Evolutionary conservation across 1,284 basidiomycete species (phyloP).

Genomic region (Cryptococcus wingfieldii): DNA sequence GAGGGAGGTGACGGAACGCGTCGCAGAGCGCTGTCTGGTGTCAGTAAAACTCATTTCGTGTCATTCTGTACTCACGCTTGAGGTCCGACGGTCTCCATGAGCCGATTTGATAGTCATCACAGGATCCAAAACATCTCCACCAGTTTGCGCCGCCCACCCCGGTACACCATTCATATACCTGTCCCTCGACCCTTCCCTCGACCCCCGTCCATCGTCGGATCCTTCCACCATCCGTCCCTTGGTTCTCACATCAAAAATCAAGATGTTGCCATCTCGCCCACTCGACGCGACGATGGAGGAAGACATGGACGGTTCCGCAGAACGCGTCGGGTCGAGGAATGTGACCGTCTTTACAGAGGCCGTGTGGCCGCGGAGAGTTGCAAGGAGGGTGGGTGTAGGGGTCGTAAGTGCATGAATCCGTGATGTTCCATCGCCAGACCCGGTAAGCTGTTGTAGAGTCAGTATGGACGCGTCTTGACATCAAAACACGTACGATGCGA

Average conservation of each 20-base stretch:
- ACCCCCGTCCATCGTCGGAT: neutral
- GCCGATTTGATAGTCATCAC: slow-evolving; percentile 32
- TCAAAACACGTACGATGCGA: slow-evolving; percentile 27
- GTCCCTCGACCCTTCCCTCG: slow-evolving; percentile 6
- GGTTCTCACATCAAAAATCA: slow-evolving; percentile 47
- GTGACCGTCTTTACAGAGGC: slow-evolving; percentile 43
- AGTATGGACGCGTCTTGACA: neutral
- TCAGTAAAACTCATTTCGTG: neutral
- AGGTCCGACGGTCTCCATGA: slow-evolving; percentile 26
- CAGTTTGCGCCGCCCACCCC: slow-evolving; percentile 23
- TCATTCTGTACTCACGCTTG: slow-evolving; percentile 4
- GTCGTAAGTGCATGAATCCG: slow-evolving; percentile 34
- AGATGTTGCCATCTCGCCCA: slow-evolving; percentile 48
- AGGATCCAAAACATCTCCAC: slow-evolving; percentile 20
- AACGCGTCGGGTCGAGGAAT: slow-evolving; percentile 36
- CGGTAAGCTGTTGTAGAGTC: slow-evolving; percentile 33
- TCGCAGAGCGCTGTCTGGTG: slow-evolving; percentile 32
- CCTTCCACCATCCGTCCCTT: slow-evolving; percentile 15
- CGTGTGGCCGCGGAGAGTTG: slow-evolving; percentile 43
- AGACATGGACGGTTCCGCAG: slow-evolving; percentile 7
- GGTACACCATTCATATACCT: slow-evolving; percentile 29
- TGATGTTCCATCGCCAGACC: slow-evolving; percentile 44
- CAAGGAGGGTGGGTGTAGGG: slow-evolving; percentile 22
- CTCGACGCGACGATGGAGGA: slow-evolving; percentile 40
- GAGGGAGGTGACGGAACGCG: slow-evolving; percentile 44